These are phyloP conservation scores for Sugiyamaella floridensis DNA, from an alignment of 805 yeast species.

Conservation along the genomic window DNA sequence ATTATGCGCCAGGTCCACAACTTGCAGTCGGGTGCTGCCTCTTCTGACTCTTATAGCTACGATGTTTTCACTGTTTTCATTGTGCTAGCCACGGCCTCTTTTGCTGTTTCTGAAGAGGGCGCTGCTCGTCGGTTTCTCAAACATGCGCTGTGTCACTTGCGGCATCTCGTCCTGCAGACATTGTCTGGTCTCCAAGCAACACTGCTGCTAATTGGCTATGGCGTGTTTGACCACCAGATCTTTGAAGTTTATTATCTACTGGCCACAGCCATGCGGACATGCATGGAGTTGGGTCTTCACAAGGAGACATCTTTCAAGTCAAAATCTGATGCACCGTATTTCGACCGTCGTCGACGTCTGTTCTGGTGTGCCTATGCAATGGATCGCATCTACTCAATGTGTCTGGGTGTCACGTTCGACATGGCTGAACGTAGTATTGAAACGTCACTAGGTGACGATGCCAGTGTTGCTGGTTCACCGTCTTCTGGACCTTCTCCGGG, in stretches of 20 bases:
- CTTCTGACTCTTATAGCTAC: background rate
- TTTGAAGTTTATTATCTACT: slow-evolving; percentile 8
- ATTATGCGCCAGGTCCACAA: slow-evolving; percentile 2
- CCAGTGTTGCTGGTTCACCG: background rate
- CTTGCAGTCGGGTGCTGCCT: background rate
- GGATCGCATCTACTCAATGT: slow-evolving; percentile 9
- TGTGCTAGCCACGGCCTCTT: slow-evolving; percentile 5
- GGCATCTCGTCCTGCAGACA: slow-evolving; percentile 1
- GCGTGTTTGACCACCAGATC: slow-evolving; percentile 1
- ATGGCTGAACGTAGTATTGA: slow-evolving; percentile 11
- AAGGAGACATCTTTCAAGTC: slow-evolving; percentile 6
- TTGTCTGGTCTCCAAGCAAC: slow-evolving; percentile 8
- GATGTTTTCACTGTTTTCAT: slow-evolving; percentile 9
- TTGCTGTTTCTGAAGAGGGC: slow-evolving; percentile 1
- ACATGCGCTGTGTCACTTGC: slow-evolving; percentile 1
- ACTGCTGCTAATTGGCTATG: slow-evolving; percentile 3
- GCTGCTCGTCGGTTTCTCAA: background rate
- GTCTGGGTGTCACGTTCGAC: slow-evolving; percentile 7
- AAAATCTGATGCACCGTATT: background rate
- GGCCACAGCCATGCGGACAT: slow-evolving; percentile 9
- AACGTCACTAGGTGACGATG: background rate
- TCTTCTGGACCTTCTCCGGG: background rate
- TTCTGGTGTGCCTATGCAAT: slow-evolving; percentile 10
- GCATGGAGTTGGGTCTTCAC: slow-evolving; percentile 11
- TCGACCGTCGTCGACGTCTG: slow-evolving; percentile 5